These are phyloP conservation scores for Nepenthes gracilis DNA, from an alignment of 148 eudicot genomes.

Conservation along the genomic window DNA sequence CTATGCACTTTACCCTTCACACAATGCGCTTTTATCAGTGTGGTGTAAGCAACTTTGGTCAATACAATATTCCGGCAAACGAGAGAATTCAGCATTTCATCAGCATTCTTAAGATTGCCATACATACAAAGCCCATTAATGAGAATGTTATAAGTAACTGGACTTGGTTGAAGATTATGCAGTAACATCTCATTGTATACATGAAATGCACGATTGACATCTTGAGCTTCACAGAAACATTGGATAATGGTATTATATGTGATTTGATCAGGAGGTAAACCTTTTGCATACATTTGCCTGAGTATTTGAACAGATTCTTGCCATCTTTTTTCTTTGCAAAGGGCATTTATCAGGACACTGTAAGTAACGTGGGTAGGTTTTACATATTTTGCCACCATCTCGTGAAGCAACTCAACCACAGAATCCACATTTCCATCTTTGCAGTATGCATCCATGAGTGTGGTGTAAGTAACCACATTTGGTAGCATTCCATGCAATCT, in stretches of 20 bases:
- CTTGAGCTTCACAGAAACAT: slow-evolving; percentile 36
- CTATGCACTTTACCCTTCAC: slow-evolving; percentile 52
- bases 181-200: slow-evolving; percentile 44
- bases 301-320: slow-evolving; percentile 36
- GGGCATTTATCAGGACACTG: slow-evolving; percentile 60
- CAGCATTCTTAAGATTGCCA: slow-evolving; percentile 48
- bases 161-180: slow-evolving; percentile 41
- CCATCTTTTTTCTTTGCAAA: slow-evolving; percentile 42
- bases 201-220: slow-evolving; percentile 33
- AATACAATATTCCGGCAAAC: slow-evolving; percentile 29
- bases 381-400: slow-evolving; percentile 42
- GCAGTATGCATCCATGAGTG: slow-evolving; percentile 58
- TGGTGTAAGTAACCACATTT: slow-evolving; percentile 58
- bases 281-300: slow-evolving; percentile 32
- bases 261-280: slow-evolving; percentile 53
- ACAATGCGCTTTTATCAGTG: slow-evolving; percentile 78
- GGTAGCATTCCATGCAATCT: slow-evolving; percentile 41
- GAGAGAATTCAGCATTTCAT: slow-evolving; percentile 35
- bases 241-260: slow-evolving; percentile 71
- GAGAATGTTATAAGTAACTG: slow-evolving; percentile 63
- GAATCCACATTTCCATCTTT: slow-evolving; percentile 28
- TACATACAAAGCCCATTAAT: slow-evolving; percentile 56
- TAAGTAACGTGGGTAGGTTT: slow-evolving; percentile 62
- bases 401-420: slow-evolving; percentile 34
- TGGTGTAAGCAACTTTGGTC: slow-evolving; percentile 56